A percentile compares a stretch with the other conserved stretches of the same genome.
These are phyloP conservation scores for Eudorina sp. DNA, from an alignment of 139 green algal genomes.

Conservation along the genomic window DNA sequence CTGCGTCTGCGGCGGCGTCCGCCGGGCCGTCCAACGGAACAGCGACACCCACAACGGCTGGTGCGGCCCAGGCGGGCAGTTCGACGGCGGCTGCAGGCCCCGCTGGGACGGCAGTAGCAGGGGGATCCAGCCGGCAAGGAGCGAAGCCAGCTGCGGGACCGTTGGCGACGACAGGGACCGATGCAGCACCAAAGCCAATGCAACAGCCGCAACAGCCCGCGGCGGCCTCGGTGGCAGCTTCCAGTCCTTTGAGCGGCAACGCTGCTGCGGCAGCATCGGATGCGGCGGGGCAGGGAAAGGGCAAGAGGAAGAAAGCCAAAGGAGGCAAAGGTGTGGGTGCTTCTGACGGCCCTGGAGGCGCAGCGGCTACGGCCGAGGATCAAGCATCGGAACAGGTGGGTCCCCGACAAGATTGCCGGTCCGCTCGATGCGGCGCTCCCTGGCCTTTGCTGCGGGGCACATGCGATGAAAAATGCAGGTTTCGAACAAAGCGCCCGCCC, in stretches of 20 bases:
- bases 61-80: too few species aligned
- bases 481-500: too few species aligned
- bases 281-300: not conserved
- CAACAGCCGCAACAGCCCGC: not conserved
- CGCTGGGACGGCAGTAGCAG: not conserved
- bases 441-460: too few species aligned
- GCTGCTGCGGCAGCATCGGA: not conserved
- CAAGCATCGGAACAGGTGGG: not conserved
- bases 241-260: not conserved
- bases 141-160: too few species aligned
- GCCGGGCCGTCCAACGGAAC: not conserved
- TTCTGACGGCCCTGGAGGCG: not conserved
- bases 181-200: too few species aligned
- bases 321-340: slow-evolving; percentile 6
- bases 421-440: too few species aligned
- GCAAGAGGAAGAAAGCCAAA: slow-evolving; percentile 33
- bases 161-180: too few species aligned
- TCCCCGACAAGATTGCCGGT: too few species aligned
- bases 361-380: not conserved
- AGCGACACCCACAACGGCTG: not conserved
- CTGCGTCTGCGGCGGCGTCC: not conserved
- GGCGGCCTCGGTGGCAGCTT: not conserved
- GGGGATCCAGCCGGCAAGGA: not conserved
- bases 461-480: too few species aligned
- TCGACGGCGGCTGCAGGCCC: not conserved